Evolutionary conservation across 306 rosid genomes (phyloP), one percentile per base, ranked within the genome.

Genomic region (Cicer chorassanicum): DNA sequence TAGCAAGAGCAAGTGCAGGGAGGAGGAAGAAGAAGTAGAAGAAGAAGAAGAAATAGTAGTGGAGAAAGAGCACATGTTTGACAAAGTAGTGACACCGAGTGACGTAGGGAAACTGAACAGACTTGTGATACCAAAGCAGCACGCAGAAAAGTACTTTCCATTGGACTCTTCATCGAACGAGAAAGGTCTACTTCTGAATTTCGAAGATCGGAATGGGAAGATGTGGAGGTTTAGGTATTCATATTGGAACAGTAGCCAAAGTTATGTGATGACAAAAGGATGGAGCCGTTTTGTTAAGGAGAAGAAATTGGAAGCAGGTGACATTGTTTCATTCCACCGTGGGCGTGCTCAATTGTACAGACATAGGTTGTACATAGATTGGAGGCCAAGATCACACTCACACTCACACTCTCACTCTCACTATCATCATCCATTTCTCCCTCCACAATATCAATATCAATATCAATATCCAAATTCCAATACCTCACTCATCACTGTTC

Each of bases 221-320:
- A 39, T 83, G 2, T 92, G 98, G 98, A 76, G 96, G 16, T 92
- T 92, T 75, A 74, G 98, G 71, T 92, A 92, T 74, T 92, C 96
- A 0, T 92, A 92, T 60, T 92, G 98, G 98, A 92, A 88, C 61
- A 92, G 98, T 75, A 90, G 96, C 84, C 98, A 92, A 78, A 92
- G 98, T 83, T 92, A 90, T 66, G 98, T 92, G 19, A 92, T 92
- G 92, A 92, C 98, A 8, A 92, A 90, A 24, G 98, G 98, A 0
- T 92, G 98, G 98, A 90, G 96, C 77, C 96, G 98, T 39, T 92
- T 92, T 11, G 98, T 92, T 9, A 92, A 90, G 81, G 98, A 92
- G 60, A 92, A 92, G 85, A 88, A 84, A 83, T 91, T 92, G 0
- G 91, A 92, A 16, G 92, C 98, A 0, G 98, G 98, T 1, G 98